Percentiles rank a stretch among this genome's conserved stretches.
phyloP scores from a whole-genome alignment of 1,284 basidiomycete genomes.

The Cryptococcus wingfieldii region DNA sequence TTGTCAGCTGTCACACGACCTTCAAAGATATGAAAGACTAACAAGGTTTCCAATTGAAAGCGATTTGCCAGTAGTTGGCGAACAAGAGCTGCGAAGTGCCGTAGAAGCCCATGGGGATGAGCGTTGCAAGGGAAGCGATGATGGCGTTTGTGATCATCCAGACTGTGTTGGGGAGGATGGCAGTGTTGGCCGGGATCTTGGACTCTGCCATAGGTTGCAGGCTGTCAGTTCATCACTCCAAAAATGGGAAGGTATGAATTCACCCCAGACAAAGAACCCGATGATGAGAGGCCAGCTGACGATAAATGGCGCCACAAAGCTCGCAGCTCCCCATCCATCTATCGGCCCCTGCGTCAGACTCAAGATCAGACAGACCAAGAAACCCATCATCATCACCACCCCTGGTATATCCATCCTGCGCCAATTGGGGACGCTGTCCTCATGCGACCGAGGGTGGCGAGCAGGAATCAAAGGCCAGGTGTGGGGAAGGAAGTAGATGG shows the following conservation, averaged over 20 bases:
- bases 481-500: conserved; percentile 8
- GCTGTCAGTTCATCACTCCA: conserved; percentile 3
- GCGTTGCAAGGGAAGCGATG: conserved; percentile 15
- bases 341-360: conserved; percentile 36
- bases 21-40: not conserved
- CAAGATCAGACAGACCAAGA: conserved; percentile 39
- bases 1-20: not conserved
- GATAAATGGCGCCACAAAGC: conserved; percentile 40
- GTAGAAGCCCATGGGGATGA: conserved; percentile 29
- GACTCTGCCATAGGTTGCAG: conserved; percentile 9
- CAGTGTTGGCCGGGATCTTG: conserved; percentile 14
- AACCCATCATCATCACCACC: conserved; percentile 30
- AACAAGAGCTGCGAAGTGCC: conserved; percentile 28
- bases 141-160: conserved; percentile 32
- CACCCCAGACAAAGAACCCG: conserved; percentile 37
- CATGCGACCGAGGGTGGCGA: conserved; percentile 3
- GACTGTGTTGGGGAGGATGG: conserved; percentile 25
- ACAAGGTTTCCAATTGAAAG: conserved; percentile 20
- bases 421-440: conserved; percentile 18
- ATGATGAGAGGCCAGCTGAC: conserved; percentile 22
- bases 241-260: not conserved
- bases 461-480: not conserved
- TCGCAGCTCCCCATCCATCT: conserved; percentile 32
- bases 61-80: conserved; percentile 26
- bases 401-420: conserved; percentile 41